Evolutionary conservation across 2,329 filamentous ascomycete genomes (phyloP), one percentile per base, ranked within the genome.

Genomic region (Sphaceloma murrayae): DNA sequence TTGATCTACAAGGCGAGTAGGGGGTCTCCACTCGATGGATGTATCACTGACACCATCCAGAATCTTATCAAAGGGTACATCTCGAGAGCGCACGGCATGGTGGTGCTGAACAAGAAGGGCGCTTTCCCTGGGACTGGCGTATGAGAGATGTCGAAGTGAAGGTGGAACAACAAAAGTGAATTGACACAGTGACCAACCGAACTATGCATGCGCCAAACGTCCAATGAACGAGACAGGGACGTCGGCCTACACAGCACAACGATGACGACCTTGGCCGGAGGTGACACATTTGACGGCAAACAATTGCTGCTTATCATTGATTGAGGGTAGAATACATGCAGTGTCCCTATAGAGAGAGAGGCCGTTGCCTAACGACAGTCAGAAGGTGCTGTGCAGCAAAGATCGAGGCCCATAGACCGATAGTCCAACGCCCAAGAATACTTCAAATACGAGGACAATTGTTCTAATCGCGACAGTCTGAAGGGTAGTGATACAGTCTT

Each of bases 61-160:
- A 84, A 83, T 48, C 72, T 91, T 17, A 94, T 98, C 85, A 98
- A 96, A 66, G 91, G 93, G 30, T 98, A 98, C 64, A 98, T 98
- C 53, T 82, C 89, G 22, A 82, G 89, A 45, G 88, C 94, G 54
- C 78, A 84, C 53, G 83, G 82, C 24, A 88, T 88, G 53, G 83
- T 98, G 19, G 91, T 98, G 14, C 67, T 98, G 46, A 95, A 86
- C 62, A 96, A 95, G 64, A 83, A 76, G 47, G 86, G 85, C 34
- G 89, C 91, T 2, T 98, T 98, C 58, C 91, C 93, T 0, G 88
- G 88, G 17, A 96, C 93, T 17, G 84, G 85, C 22, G 68, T 79
- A 16, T 80, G 53, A 27, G 24, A 27, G 24, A 27, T 27, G 11
- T 27, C 7, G 24, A 11, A 27, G 7, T 27, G 24, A 7, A n/a